Conservation (phyloP, 257 asterid genomes). For the Ligustrum vulgare region DNA sequence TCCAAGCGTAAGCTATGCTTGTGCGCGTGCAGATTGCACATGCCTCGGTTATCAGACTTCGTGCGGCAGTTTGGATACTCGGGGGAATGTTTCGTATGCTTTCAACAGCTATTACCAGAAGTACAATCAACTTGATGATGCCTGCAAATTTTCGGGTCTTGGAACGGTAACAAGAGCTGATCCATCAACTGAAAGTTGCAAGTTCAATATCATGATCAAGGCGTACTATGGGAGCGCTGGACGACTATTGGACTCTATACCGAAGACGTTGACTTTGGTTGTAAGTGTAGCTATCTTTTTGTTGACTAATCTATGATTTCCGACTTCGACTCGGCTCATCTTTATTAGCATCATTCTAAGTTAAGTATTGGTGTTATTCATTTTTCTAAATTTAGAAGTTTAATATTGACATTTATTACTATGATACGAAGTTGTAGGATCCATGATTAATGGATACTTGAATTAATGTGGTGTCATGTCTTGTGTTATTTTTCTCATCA, state of each 20-base stretch:
- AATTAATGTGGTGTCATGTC: not conserved
- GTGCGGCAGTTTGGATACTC: slow-evolving; percentile 56
- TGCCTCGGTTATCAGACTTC: slow-evolving; percentile 68
- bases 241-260: slow-evolving; percentile 17
- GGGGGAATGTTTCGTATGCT: slow-evolving; percentile 63
- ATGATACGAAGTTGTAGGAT: slow-evolving; percentile 22
- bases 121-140: slow-evolving; percentile 57
- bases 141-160: slow-evolving; percentile 66
- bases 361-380: not conserved
- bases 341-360: slow-evolving; percentile 19
- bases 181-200: slow-evolving; percentile 66
- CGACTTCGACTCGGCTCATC: slow-evolving; percentile 7
- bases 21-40: slow-evolving; percentile 73
- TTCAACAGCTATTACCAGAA: slow-evolving; percentile 81
- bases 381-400: not conserved
- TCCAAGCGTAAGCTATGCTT: slow-evolving; percentile 67
- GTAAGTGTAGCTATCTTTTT: slow-evolving; percentile 32
- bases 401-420: slow-evolving; percentile 23
- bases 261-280: slow-evolving; percentile 29
- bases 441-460: not conserved
- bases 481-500: not conserved
- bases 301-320: slow-evolving; percentile 43
- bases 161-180: slow-evolving; percentile 64
- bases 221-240: slow-evolving; percentile 52
- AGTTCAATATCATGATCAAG: slow-evolving; percentile 52